Base-by-base conservation (phyloP, 306 rosid species). In the Carpinus fangiana region DNA sequence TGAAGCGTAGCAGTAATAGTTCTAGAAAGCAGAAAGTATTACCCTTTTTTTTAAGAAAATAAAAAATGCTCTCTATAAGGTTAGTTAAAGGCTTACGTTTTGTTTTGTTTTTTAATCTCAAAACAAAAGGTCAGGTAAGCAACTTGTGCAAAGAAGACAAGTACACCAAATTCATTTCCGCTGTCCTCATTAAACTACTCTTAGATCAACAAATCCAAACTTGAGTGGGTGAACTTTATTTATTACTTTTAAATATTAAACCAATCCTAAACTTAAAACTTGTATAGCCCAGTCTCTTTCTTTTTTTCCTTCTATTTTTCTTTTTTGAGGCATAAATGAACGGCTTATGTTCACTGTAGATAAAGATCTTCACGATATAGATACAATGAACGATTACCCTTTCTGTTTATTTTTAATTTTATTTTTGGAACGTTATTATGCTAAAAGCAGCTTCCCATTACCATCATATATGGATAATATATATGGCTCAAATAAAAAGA, bases 171-270 rank as follows among this genome's bases (percentile, higher is more conserved):
- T 31, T 13, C 43, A 10, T 23, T 14, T 43, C 7, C 13, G 43
- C 18, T 55, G 65, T 36, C 23, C 23, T 41, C 14, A 23, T 50
- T 36, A 70, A 70, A 72, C 75, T 14, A 60, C 10, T 21, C 12
- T 70, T 28, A 70, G 76, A 61, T 70, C n/a, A 74, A 66, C 85
- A 68, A 28, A 50, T 59, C 28, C 23, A n/a, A 72, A 60, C 61
- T 73, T 45, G 8, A 13, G n/a, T 23, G 20, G 51, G 3, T 4
- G 59, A 51, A 14, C 46, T 2, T 20, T 26, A 11, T 13, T 31
- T 0, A 55, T 7, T 28, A 47, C 20, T 34, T 34, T 70, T 18
- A 46, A 26, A 12, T 26, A 55, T 55, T 56, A 82, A 17, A 14
- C 4, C 41, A 62, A 28, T 28, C 68, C 3, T 13, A 13, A 60